Evolutionary conservation across 306 rosid genomes (phyloP).

Genomic region (Purshia tridentata): DNA sequence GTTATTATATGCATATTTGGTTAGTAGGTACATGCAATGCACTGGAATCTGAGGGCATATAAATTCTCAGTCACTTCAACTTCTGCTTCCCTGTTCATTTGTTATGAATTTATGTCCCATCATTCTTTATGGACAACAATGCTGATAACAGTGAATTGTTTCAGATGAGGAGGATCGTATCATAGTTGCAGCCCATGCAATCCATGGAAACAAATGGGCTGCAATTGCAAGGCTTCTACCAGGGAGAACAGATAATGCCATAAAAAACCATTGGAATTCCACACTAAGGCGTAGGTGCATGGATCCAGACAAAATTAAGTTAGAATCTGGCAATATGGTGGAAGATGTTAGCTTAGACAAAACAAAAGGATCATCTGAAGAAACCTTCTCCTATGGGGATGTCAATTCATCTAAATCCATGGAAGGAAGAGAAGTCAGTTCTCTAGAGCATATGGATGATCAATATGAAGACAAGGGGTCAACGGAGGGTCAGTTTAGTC

Average conservation of each 20-base stretch:
- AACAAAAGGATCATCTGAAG: constrained; percentile 89
- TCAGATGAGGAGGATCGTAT: constrained; percentile 89
- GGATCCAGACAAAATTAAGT: constrained; percentile 50
- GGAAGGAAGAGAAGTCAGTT: constrained; percentile 68
- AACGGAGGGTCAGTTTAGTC: constrained; percentile 40
- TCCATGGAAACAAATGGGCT: constrained; percentile 95
- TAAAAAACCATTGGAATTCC: constrained; percentile 94
- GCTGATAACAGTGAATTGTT: constrained; percentile 30
- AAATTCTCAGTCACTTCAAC: background rate
- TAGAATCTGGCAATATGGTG: constrained; percentile 46
- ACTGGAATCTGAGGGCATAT: background rate
- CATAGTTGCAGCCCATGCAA: constrained; percentile 84
- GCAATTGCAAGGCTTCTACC: constrained; percentile 78
- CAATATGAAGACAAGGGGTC: constrained; percentile 46
- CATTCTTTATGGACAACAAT: constrained; percentile 17
- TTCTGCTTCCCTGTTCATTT: background rate
- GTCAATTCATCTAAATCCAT: constrained; percentile 69
- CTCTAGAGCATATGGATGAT: constrained; percentile 52
- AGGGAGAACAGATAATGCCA: constrained; percentile 91
- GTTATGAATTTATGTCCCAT: constrained; percentile 5
- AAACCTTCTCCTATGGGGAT: constrained; percentile 77
- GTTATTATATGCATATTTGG: background rate
- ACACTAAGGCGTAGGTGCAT: constrained; percentile 71
- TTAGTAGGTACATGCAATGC: background rate
- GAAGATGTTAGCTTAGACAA: constrained; percentile 76